Percentiles rank a stretch among this genome's conserved stretches.
These are phyloP conservation scores for Psidium guajava DNA, from an alignment of 345 rosid species.

Conservation along the genomic window DNA sequence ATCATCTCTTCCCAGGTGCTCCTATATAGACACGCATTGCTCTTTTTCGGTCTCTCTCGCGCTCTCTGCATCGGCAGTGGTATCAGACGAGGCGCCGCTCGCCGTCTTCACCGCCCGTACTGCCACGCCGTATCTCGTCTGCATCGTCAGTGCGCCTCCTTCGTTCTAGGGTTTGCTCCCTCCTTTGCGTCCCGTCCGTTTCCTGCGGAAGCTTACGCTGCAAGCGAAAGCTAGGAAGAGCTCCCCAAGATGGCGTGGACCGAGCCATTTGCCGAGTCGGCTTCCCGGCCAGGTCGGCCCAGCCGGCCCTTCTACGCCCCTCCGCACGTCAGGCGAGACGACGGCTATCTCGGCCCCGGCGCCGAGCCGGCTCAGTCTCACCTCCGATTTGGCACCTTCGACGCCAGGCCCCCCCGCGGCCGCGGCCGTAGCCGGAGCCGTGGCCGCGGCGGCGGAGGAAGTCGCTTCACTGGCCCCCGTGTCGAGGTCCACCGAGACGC, in stretches of 20 bases:
- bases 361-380: neutral
- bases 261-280: too few relatives aligned
- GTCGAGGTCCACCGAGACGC: neutral
- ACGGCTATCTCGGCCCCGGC: neutral
- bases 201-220: too few relatives aligned
- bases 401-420: neutral
- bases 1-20: too few relatives aligned
- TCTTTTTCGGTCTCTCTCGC: neutral
- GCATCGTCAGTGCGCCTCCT: too few relatives aligned
- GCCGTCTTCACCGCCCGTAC: neutral
- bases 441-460: neutral
- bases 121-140: too few relatives aligned
- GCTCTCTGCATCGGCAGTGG: neutral
- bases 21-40: neutral
- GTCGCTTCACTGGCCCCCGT: neutral
- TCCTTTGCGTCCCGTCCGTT: too few relatives aligned
- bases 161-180: too few relatives aligned
- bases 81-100: neutral
- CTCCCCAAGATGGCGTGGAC: too few relatives aligned
- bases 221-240: too few relatives aligned
- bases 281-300: neutral
- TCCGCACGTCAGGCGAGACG: conserved; percentile 10
- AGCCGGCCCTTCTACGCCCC: conserved; percentile 15
- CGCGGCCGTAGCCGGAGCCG: conserved; percentile 7
- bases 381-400: neutral